These are phyloP conservation scores for Aspergillus nomiae DNA, from an alignment of 2,329 filamentous ascomycete species.

Conservation along the genomic window DNA sequence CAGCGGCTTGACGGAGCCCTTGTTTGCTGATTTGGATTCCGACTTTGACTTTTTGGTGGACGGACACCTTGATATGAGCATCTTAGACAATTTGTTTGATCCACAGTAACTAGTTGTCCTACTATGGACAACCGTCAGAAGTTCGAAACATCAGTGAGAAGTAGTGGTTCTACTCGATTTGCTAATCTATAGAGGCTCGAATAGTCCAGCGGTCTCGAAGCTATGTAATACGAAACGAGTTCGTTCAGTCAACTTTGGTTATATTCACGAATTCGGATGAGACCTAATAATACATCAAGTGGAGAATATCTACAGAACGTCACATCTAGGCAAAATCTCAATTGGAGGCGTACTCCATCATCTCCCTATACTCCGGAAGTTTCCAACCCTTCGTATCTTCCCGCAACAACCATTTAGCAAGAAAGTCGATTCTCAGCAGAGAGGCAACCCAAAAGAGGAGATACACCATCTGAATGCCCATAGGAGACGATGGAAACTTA, in stretches of 20 bases:
- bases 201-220: neutral
- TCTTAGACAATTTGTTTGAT: neutral
- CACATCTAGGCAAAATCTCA: neutral
- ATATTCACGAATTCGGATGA: neutral
- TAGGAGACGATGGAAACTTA: conserved; percentile 28
- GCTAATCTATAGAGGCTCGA: neutral
- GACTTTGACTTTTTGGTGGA: neutral
- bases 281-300: neutral
- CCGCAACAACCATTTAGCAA: conserved; percentile 32
- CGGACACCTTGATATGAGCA: neutral
- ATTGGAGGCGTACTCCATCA: neutral
- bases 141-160: too few relatives aligned
- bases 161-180: neutral
- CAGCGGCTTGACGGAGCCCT: neutral
- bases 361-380: conserved; percentile 38
- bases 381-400: conserved; percentile 38
- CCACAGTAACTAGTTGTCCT: neutral
- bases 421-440: conserved; percentile 38
- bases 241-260: neutral
- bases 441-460: conserved; percentile 31
- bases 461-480: conserved; percentile 38
- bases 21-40: neutral
- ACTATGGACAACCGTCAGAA: neutral
- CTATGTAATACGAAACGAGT: neutral
- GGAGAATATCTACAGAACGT: neutral